Conservation (phyloP, 176 grass and related monocot species). For the Panicum miliaceum region DNA sequence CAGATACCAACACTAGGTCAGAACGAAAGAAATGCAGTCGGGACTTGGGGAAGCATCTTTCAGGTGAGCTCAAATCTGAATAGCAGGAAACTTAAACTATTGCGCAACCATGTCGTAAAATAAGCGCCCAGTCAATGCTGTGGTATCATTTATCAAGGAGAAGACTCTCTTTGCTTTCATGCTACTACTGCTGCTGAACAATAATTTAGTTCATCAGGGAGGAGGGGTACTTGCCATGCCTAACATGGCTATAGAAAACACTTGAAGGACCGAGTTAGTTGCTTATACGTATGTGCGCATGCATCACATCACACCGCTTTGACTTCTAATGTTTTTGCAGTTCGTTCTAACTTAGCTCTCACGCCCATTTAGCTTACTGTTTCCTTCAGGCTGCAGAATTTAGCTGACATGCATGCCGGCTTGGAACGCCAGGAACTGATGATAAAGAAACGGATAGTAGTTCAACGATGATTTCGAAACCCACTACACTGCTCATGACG, state of each 20-base stretch:
- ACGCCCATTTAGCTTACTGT: not conserved
- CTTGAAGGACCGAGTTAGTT: not conserved
- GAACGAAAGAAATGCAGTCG: not conserved
- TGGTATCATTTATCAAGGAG: not conserved
- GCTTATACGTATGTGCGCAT: not conserved
- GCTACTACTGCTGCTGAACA: not conserved
- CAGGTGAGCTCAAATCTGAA: not conserved
- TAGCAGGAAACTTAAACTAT: not conserved
- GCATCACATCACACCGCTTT: not conserved
- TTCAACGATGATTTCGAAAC: not conserved
- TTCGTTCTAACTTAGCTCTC: not conserved
- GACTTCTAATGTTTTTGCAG: not conserved
- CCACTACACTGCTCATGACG: not conserved
- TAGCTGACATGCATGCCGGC: not conserved
- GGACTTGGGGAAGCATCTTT: not conserved
- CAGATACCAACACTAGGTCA: not conserved
- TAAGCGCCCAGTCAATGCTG: not conserved
- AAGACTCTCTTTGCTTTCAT: slow-evolving; percentile 11
- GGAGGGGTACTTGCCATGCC: not conserved
- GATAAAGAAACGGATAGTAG: not conserved
- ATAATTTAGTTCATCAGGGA: not conserved
- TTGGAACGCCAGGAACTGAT: not conserved
- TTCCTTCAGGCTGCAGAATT: not conserved
- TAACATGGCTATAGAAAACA: not conserved
- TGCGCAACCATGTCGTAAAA: not conserved